Evolutionary conservation across 257 asterid species (phyloP).

Genomic region (Galeopsis tetrahit): DNA sequence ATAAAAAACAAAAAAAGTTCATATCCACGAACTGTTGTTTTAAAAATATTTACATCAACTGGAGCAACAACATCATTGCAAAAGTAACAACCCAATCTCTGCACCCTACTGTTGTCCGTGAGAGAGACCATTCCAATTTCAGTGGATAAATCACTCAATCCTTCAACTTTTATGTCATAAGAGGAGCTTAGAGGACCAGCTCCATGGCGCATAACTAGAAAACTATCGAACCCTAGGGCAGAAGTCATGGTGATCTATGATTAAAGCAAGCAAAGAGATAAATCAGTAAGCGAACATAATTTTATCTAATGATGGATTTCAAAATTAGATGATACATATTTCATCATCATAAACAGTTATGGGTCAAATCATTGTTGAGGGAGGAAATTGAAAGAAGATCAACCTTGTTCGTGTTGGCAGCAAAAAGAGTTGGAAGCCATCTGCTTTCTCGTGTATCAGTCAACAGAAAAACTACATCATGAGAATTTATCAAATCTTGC

Average conservation of each 20-base stretch:
- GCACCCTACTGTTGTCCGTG: constrained; percentile 36
- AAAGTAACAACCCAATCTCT: constrained; percentile 94
- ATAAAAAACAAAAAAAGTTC: not conserved
- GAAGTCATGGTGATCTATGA: constrained; percentile 81
- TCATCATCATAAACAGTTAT: not conserved
- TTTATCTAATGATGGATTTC: constrained; percentile 10
- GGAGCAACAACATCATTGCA: constrained; percentile 98
- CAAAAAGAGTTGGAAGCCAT: constrained; percentile 95
- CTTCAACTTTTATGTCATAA: constrained; percentile 44
- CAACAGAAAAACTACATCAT: constrained; percentile 81
- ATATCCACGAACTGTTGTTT: constrained; percentile 10
- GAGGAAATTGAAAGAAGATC: constrained; percentile 10
- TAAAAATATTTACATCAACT: constrained; percentile 64
- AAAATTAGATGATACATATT: constrained; percentile 16
- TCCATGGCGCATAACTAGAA: constrained; percentile 98
- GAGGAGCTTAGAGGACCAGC: constrained; percentile 63
- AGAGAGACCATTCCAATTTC: constrained; percentile 47
- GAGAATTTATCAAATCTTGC: constrained; percentile 70
- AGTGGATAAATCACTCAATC: constrained; percentile 41
- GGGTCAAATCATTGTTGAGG: constrained; percentile 14
- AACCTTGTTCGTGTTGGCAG: constrained; percentile 91
- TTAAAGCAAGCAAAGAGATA: constrained; percentile 29
- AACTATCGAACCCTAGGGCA: constrained; percentile 96
- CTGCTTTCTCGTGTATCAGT: constrained; percentile 99
- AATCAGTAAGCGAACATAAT: constrained; percentile 12